Base-by-base conservation (phyloP, 2,329 filamentous ascomycete genomes). In the Exophiala phaeomuriformis region DNA sequence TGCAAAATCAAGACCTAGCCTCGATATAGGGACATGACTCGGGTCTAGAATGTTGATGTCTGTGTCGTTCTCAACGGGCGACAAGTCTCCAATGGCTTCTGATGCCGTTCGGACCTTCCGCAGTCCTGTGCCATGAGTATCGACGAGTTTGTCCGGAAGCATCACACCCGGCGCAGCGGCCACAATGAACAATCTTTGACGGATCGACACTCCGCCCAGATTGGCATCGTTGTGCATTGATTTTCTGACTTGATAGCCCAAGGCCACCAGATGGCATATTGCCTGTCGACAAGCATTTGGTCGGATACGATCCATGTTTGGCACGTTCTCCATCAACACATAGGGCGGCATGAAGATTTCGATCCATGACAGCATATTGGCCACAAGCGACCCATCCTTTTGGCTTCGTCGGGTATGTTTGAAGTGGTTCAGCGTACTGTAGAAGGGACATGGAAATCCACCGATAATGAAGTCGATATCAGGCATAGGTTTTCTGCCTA, bases 361-460 rank as follows among this genome's bases (percentile, higher is more conserved):
- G 1, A 91, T 74, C 55, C 79, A 88, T 0, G 87, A 82, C 0
- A 83, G 83, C 36, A 91, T 88, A 0, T 86, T 86, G 0, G 86
- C 87, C 0, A 93, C 79, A 31, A 93, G 78, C 0, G 86, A 90
- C 33, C 85, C 85, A 64, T 93, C 89, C 54, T 81, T 80, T 4
- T 82, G 68, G 5, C 86, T 84, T 3, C 71, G 50, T 0, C 72
- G 64, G 1, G 77, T 83, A 0, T 74, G 70, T 61, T 76, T 82
- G 61, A 83, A 68, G 0, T 61, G 61, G 3, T 90, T 90, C 1
- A 88, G 67, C 0, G 60, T 50, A 0, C 86, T 90, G 63, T 89
- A 93, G 0, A 85, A 88, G 10, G 84, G 86, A 60, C 88, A 94
- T 0, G 88, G 88, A 48, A 81, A 87, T 0, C 88, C 88, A 1